Evolutionary conservation across 108 stramenopile genomes (phyloP).

Genomic region (Bacterosira constricta): DNA sequence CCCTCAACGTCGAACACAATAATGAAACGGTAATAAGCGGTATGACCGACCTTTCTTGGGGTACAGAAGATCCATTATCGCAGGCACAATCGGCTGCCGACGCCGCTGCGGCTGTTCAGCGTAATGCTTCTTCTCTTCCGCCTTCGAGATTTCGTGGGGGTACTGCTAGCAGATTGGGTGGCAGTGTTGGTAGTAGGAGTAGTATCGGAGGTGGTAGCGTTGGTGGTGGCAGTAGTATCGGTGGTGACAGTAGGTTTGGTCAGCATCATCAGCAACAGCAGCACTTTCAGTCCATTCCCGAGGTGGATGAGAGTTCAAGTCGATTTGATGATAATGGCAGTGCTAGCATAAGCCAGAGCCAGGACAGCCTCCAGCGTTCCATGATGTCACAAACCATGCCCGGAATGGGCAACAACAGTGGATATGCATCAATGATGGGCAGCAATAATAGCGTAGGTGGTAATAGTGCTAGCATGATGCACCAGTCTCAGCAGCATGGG

Average conservation of each 20-base stretch:
- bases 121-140: background rate
- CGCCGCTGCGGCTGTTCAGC: background rate
- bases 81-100: background rate
- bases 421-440: too few species aligned
- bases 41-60: background rate
- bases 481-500: too few species aligned
- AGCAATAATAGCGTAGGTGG: too few species aligned
- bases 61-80: too few species aligned
- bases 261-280: background rate
- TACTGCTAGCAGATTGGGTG: background rate
- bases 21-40: background rate
- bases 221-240: background rate
- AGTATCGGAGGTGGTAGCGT: background rate
- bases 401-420: too few species aligned
- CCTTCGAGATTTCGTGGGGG: background rate
- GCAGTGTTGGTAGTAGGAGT: background rate
- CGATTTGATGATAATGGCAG: background rate
- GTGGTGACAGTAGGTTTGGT: background rate
- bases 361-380: too few species aligned
- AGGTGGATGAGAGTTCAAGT: background rate
- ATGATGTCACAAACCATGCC: too few species aligned
- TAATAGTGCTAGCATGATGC: too few species aligned
- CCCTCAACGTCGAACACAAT: background rate
- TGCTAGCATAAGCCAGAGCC: background rate
- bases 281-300: background rate